phyloP scores from a whole-genome alignment of 805 yeast species.

The Candida oleophila region DNA sequence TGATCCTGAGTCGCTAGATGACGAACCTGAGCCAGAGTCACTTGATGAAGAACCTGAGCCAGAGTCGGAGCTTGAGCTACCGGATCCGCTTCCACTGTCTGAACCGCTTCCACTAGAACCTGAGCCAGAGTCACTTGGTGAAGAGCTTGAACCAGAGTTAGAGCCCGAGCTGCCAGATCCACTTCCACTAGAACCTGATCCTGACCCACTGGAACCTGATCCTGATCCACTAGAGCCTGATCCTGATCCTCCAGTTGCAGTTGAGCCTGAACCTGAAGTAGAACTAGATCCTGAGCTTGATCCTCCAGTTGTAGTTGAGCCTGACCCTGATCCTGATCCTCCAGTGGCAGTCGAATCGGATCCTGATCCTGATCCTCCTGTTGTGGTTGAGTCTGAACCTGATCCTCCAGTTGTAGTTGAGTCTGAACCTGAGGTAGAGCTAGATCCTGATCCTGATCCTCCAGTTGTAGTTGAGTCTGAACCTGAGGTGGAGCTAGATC shows the following conservation, averaged over 20 bases:
- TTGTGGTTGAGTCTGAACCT: neutral
- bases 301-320: neutral
- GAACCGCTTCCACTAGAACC: neutral
- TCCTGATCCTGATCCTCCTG: slow-evolving; percentile 2
- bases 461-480: neutral
- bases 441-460: neutral
- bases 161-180: neutral
- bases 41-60: slow-evolving; percentile 3
- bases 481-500: neutral
- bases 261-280: neutral
- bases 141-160: slow-evolving; percentile 1
- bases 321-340: neutral
- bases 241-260: slow-evolving; percentile 1
- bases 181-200: slow-evolving; percentile 2
- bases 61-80: slow-evolving; percentile 4
- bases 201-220: neutral
- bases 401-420: neutral
- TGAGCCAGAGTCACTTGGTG: slow-evolving; percentile 1
- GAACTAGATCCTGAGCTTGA: slow-evolving; percentile 3
- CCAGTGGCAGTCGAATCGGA: neutral
- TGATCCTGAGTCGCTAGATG: slow-evolving; percentile 1
- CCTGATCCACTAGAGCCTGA: slow-evolving; percentile 1
- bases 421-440: neutral
- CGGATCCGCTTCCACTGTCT: neutral
- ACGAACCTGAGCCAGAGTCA: slow-evolving; percentile 2